Conservation (phyloP, 352 stramenopile genomes). For the Pythium brassicae region DNA sequence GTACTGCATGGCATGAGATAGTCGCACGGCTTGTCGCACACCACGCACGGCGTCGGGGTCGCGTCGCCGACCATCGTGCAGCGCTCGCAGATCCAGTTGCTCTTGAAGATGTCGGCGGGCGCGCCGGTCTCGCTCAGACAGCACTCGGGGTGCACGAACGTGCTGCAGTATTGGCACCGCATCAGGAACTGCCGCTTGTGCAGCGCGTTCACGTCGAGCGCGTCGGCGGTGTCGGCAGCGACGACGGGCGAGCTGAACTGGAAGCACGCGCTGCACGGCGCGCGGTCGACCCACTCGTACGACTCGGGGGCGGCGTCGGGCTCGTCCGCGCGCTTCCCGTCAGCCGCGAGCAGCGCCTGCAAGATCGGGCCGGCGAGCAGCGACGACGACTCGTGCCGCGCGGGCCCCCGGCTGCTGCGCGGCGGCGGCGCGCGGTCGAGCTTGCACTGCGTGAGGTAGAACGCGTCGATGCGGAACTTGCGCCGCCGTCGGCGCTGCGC, state of each 20-base stretch:
- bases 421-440: conserved; percentile 6
- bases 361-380: conserved; percentile 48
- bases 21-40: conserved; percentile 63
- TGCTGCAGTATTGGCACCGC: conserved; percentile 83
- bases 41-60: conserved; percentile 36
- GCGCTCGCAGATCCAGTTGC: conserved; percentile 84
- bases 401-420: neutral
- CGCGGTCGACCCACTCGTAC: conserved; percentile 62
- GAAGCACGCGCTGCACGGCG: conserved; percentile 75
- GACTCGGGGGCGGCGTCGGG: conserved; percentile 5
- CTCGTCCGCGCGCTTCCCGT: conserved; percentile 19
- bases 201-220: conserved; percentile 45
- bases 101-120: conserved; percentile 50
- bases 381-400: conserved; percentile 26
- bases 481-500: conserved; percentile 42
- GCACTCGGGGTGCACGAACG: conserved; percentile 77
- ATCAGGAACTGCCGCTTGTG: conserved; percentile 79
- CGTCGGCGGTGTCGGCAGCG: conserved; percentile 32
- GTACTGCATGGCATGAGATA: conserved; percentile 73
- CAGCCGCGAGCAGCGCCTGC: conserved; percentile 40
- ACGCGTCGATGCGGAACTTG: conserved; percentile 73
- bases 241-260: conserved; percentile 56
- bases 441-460: conserved; percentile 63
- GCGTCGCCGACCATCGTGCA: conserved; percentile 53
- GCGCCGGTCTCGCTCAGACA: conserved; percentile 68